These are phyloP conservation scores for Intubia oerlemansii DNA, from an alignment of 2,329 filamentous ascomycete species.

Conservation along the genomic window DNA sequence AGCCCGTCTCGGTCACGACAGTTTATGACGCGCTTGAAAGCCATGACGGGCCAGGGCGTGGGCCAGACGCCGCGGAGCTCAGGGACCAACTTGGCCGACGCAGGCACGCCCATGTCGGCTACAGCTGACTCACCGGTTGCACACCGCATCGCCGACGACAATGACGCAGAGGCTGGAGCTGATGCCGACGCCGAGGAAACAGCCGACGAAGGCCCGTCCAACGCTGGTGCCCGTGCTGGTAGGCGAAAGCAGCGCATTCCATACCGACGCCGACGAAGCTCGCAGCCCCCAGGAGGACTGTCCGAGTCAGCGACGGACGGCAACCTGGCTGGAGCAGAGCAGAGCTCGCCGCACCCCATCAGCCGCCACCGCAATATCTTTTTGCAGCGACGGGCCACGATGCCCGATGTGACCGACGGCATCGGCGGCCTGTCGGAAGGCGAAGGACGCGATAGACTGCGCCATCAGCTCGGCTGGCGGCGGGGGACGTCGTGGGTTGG, in stretches of 20 bases:
- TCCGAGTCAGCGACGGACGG: too few relatives aligned
- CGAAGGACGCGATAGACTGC: constrained; percentile 43
- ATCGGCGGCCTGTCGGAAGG: constrained; percentile 51
- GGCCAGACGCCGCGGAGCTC: constrained; percentile 24
- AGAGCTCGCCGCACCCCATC: constrained; percentile 19
- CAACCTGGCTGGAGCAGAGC: too few relatives aligned
- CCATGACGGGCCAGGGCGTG: constrained; percentile 36
- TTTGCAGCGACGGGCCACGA: constrained; percentile 41
- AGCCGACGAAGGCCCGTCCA: constrained; percentile 46
- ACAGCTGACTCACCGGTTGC: constrained; percentile 27
- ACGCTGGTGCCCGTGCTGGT: constrained; percentile 22
- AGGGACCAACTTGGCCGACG: constrained; percentile 8
- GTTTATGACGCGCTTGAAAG: constrained; percentile 61
- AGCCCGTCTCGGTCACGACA: constrained; percentile 40
- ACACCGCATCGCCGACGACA: constrained; percentile 24
- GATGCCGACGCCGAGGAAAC: constrained; percentile 68
- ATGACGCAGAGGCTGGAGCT: not conserved
- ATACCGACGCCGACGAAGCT: not conserved
- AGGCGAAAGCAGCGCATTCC: not conserved
- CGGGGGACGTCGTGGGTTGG: constrained; percentile 37
- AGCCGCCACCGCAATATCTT: constrained; percentile 29
- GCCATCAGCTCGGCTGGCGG: constrained; percentile 32
- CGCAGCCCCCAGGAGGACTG: too few relatives aligned
- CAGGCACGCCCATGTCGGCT: constrained; percentile 17
- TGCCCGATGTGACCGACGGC: constrained; percentile 28